A percentile compares a stretch with the other conserved stretches of the same genome.
These are phyloP conservation scores for Rutstroemia sp. DNA, from an alignment of 2,329 filamentous ascomycete species.

Conservation along the genomic window DNA sequence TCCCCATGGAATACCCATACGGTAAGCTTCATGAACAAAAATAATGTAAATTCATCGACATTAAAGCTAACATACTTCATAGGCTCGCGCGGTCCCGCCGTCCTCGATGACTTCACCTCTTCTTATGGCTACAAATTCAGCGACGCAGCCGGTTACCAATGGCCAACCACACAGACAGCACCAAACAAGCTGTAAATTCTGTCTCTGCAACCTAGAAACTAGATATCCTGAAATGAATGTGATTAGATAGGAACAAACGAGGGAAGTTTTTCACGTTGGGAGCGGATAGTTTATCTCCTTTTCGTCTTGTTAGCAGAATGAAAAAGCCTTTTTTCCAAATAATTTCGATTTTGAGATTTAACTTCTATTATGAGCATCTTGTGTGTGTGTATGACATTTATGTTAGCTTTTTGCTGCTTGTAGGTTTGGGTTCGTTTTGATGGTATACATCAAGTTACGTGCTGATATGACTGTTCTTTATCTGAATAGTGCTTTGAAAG, in stretches of 20 bases:
- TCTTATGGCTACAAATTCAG: constrained; percentile 98
- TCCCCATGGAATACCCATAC: constrained; percentile 99
- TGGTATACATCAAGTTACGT: no score
- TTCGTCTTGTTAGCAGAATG: no score
- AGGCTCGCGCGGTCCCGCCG: constrained; percentile 94
- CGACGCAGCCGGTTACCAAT: constrained; percentile 91
- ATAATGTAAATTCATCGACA: neutral
- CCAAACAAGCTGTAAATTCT: constrained; percentile 73
- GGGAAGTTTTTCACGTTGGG: neutral
- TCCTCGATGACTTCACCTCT: constrained; percentile 95
- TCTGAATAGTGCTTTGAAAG: no score
- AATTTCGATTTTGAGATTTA: no score
- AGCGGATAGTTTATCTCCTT: no score
- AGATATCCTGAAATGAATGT: neutral
- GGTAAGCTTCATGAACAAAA: constrained; percentile 50
- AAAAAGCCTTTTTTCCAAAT: no score
- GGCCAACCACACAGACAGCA: constrained; percentile 70
- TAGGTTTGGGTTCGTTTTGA: no score
- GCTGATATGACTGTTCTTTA: no score
- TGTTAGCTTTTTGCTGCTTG: no score
- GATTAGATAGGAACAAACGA: neutral
- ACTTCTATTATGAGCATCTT: no score
- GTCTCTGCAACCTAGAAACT: neutral
- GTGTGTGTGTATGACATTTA: no score
- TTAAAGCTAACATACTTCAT: constrained; percentile 4